Conservation (phyloP, 148 eudicot genomes). For the Talinum fruticosum region DNA sequence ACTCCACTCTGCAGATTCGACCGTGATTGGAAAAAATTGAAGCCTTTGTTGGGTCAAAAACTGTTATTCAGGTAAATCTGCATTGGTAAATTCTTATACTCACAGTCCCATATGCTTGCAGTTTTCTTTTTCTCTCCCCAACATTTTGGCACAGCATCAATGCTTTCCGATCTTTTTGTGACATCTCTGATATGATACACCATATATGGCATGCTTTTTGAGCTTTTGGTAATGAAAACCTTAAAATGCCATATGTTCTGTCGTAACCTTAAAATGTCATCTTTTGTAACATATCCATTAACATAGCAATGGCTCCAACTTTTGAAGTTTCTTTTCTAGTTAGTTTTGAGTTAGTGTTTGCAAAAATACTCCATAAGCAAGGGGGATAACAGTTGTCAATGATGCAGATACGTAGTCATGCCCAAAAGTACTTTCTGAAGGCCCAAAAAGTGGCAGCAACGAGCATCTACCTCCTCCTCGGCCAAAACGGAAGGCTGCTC, state of each 20-base stretch:
- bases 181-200: neutral
- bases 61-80: constrained; percentile 93
- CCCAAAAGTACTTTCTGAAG: constrained; percentile 92
- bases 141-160: neutral
- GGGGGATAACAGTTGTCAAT: constrained; percentile 10
- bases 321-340: neutral
- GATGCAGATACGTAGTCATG: constrained; percentile 98
- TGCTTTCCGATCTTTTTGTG: neutral
- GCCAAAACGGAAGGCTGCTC: constrained; percentile 96
- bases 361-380: neutral
- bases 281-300: neutral
- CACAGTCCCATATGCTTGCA: neutral
- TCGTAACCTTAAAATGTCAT: too few species aligned
- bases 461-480: constrained; percentile 99
- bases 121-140: neutral
- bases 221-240: too few species aligned
- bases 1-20: constrained; percentile 60
- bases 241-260: too few species aligned
- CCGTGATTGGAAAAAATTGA: constrained; percentile 99
- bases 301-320: neutral
- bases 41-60: constrained; percentile 92
- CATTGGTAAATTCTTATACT: too few species aligned
- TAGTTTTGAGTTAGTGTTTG: neutral
- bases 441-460: constrained; percentile 84
- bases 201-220: neutral